Base-by-base conservation (phyloP, 805 yeast species). In the Candida koratica region DNA sequence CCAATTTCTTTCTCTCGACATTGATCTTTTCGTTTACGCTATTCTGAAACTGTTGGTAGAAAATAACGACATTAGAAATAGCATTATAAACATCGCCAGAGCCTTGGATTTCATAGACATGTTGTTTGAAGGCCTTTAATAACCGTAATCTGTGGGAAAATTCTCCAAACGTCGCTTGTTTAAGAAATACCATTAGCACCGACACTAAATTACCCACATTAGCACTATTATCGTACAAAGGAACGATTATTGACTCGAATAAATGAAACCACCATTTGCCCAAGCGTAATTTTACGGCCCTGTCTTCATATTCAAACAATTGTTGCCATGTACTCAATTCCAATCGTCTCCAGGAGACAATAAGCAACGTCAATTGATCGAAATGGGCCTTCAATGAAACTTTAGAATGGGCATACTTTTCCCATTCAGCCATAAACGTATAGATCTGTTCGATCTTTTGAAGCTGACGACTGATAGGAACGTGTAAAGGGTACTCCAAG, bases 201-300 rank as follows among this genome's bases (percentile, higher is more conserved):
- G 79, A 37, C 51, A 33, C 77, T 57, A 66, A 45, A 24, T 49
- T 50, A 14, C 34, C 37, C 1, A 38, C 25, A 6, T 45, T 48
- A 8, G 36, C 35, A 4, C 41, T 46, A 9, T 63, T 71, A 8
- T 58, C 64, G 6, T 77, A 58, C 5, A 61, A 50, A 4, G 79
- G 78, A 11, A 81, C 52, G 25, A 84, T 62, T n/a, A 88, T 71
- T 7, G 80, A 77, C 54, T 93, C 97, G 53, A 81, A 93, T 32
- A 93, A 64, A 53, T 88, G 78, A 62, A 81, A 93, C 95, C 96
- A 90, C 93, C 95, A 88, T 45, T 77, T 77, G 15, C 94, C 87
- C 31, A 80, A 60, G 5, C 58, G 66, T 30, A 64, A 65, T 38
- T 71, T 68, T 13, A 73, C 49, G 0, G 60, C 59, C 12, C 49